phyloP scores from a whole-genome alignment of 345 rosid species.

The Geranium brycei region DNA sequence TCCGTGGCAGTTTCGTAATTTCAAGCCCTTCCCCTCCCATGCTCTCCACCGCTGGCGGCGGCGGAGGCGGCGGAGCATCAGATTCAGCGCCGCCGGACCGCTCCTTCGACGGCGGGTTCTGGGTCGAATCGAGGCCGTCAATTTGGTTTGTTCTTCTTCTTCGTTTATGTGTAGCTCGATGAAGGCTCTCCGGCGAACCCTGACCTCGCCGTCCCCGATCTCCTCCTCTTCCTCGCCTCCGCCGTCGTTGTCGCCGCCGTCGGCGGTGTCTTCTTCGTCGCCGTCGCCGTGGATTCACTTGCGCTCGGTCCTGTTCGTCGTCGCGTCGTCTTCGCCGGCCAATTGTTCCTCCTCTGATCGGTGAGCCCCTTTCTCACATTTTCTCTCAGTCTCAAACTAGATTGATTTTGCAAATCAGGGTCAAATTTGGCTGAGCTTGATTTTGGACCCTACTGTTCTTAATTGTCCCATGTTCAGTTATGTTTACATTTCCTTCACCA shows the following conservation, averaged over 20 bases:
- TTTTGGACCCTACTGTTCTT: constrained; percentile 15
- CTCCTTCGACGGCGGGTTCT: neutral
- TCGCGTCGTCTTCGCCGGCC: constrained; percentile 71
- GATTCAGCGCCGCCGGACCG: neutral
- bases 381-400: neutral
- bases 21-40: neutral
- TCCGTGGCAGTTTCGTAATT: too few relatives aligned
- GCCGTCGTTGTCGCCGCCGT: constrained; percentile 19
- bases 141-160: neutral
- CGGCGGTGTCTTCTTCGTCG: constrained; percentile 28
- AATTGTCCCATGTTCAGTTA: too few relatives aligned
- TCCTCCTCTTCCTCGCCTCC: constrained; percentile 35
- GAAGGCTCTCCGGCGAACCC: constrained; percentile 79
- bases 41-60: neutral
- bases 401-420: too few relatives aligned
- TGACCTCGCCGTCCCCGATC: constrained; percentile 47
- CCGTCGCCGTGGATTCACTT: constrained; percentile 73
- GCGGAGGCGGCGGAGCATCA: constrained; percentile 4
- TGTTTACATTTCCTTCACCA: too few relatives aligned
- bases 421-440: neutral
- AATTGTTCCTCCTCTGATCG: constrained; percentile 60
- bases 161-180: constrained; percentile 24
- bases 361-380: constrained; percentile 30
- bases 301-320: constrained; percentile 79
- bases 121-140: neutral